Evolutionary conservation across 1,139 yeast genomes (phyloP).

Genomic region (Nadsonia commutata): DNA sequence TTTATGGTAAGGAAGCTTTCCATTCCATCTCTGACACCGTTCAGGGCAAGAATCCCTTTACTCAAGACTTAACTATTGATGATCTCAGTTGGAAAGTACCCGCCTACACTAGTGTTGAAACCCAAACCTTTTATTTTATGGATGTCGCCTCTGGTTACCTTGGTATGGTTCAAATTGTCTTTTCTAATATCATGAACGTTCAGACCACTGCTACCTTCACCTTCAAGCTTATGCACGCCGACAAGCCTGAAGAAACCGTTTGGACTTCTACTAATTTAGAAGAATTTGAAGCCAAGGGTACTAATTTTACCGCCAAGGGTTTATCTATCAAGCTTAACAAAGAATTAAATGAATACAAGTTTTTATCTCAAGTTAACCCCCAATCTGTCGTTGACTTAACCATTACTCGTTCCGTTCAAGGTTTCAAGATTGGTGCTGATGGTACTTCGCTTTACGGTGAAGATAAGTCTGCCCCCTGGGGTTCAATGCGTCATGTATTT

Average conservation of each 20-base stretch:
- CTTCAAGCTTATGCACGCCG: slow-evolving; percentile 53
- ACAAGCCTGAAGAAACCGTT: slow-evolving; percentile 34
- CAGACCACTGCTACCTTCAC: slow-evolving; percentile 93
- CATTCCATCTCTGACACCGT: slow-evolving; percentile 63
- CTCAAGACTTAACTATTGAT: slow-evolving; percentile 33
- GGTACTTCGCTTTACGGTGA: slow-evolving; percentile 74
- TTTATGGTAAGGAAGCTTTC: slow-evolving; percentile 83
- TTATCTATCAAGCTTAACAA: slow-evolving; percentile 47
- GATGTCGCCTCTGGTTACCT: slow-evolving; percentile 45
- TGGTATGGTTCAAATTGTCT: slow-evolving; percentile 91
- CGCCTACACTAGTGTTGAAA: slow-evolving; percentile 77
- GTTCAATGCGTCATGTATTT: slow-evolving; percentile 85
- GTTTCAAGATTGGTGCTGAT: slow-evolving; percentile 80
- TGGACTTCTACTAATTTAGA: slow-evolving; percentile 91
- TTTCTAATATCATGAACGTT: slow-evolving; percentile 78
- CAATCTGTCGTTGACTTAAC: slow-evolving; percentile 62
- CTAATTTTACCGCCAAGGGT: slow-evolving; percentile 61
- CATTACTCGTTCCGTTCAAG: slow-evolving; percentile 52
- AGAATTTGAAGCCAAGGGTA: slow-evolving; percentile 62
- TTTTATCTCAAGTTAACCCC: slow-evolving; percentile 33
- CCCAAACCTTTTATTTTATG: slow-evolving; percentile 79
- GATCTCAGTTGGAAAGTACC: slow-evolving; percentile 74
- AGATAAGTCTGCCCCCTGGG: slow-evolving; percentile 80
- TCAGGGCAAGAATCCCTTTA: slow-evolving; percentile 37
- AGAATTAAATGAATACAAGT: slow-evolving; percentile 28